These are phyloP conservation scores for Fusarium sp. DNA, from an alignment of 2,329 filamentous ascomycete genomes.

Conservation along the genomic window DNA sequence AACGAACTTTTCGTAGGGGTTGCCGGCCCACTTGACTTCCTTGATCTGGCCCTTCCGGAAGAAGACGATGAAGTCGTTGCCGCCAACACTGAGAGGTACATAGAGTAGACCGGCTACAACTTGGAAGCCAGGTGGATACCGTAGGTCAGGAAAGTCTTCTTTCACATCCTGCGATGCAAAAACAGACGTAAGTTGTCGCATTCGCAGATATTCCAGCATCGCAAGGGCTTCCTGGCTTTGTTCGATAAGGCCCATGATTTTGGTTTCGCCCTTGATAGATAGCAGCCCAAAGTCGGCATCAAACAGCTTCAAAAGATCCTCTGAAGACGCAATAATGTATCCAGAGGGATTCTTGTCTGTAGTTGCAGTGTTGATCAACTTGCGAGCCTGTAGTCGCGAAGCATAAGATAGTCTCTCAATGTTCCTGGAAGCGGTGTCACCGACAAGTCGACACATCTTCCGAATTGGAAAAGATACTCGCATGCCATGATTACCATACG, in stretches of 20 bases:
- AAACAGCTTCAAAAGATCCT: slow-evolving; percentile 85
- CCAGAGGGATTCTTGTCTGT: slow-evolving; percentile 85
- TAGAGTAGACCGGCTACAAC: slow-evolving; percentile 82
- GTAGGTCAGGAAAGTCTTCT: slow-evolving; percentile 83
- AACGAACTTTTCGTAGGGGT: slow-evolving; percentile 83
- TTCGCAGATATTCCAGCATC: slow-evolving; percentile 84
- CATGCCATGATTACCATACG: slow-evolving; percentile 82
- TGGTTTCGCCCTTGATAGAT: slow-evolving; percentile 89
- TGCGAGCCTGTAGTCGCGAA: slow-evolving; percentile 84
- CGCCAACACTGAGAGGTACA: slow-evolving; percentile 81
- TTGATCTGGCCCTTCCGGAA: slow-evolving; percentile 82
- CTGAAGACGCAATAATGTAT: slow-evolving; percentile 90
- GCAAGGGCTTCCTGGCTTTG: slow-evolving; percentile 86
- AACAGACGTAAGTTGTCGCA: slow-evolving; percentile 80
- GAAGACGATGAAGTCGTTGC: slow-evolving; percentile 89
- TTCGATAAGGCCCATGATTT: slow-evolving; percentile 80
- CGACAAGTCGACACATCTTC: slow-evolving; percentile 90
- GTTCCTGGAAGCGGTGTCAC: slow-evolving; percentile 86
- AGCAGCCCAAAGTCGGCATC: slow-evolving; percentile 88
- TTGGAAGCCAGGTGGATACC: slow-evolving; percentile 82
- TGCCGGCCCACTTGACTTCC: slow-evolving; percentile 88
- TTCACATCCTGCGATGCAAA: slow-evolving; percentile 80
- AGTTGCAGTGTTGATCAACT: slow-evolving; percentile 87
- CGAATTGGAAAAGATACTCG: slow-evolving; percentile 91
- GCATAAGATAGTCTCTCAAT: slow-evolving; percentile 90